These are phyloP conservation scores for Melocanna baccifera DNA, from an alignment of 176 grass and related monocot species.

Conservation along the genomic window DNA sequence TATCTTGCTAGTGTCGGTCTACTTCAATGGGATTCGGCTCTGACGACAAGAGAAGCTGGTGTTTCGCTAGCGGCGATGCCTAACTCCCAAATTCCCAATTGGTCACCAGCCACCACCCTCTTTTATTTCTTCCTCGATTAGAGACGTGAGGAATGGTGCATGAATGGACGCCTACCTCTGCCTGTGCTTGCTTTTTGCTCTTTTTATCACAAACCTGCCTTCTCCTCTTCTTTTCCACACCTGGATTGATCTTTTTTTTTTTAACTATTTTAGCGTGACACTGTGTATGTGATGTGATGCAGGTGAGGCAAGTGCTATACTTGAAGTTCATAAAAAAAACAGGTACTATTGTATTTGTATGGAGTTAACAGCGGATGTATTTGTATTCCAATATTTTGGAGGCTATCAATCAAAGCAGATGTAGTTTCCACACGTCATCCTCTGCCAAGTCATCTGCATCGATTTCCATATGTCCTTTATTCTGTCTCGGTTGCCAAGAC, in stretches of 20 bases:
- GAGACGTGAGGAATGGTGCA: background rate
- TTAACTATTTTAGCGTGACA: background rate
- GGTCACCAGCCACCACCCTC: background rate
- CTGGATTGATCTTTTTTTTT: background rate
- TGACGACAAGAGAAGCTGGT: conserved; percentile 19
- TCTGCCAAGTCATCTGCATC: conserved; percentile 58
- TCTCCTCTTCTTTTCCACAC: background rate
- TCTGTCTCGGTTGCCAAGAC: conserved; percentile 57
- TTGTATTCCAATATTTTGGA: background rate
- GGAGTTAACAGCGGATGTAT: background rate
- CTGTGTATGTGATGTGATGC: background rate
- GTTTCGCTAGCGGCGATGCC: background rate
- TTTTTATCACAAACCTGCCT: background rate
- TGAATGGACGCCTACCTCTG: background rate
- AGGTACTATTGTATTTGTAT: too few species aligned
- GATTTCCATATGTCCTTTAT: conserved; percentile 83
- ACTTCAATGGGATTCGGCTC: conserved; percentile 21
- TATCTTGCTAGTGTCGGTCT: background rate
- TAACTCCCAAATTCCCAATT: background rate
- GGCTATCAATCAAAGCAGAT: conserved; percentile 19
- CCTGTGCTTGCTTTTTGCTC: background rate
- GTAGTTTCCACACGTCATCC: conserved; percentile 67
- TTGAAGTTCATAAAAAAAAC: too few species aligned
- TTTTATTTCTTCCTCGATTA: background rate
- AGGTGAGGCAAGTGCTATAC: background rate